phyloP scores from a whole-genome alignment of 2,329 filamentous ascomycete species.

The Penicillium polonicum region DNA sequence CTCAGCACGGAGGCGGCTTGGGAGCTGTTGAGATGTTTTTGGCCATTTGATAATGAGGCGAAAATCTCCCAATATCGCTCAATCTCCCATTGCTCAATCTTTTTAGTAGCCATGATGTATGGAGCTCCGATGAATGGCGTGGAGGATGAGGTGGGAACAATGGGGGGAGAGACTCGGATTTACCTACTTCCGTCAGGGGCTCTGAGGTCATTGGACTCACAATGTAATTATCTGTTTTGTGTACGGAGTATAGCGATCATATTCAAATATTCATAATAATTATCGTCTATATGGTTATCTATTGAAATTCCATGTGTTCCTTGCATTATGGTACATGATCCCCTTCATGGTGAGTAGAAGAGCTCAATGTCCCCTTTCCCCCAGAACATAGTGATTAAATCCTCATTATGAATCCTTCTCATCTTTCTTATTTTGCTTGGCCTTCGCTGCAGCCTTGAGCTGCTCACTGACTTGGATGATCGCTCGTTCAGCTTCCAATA shows the following conservation, averaged over 20 bases:
- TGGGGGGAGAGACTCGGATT: constrained; percentile 15
- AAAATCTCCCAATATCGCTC: constrained; percentile 81
- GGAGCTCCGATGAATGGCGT: constrained; percentile 7
- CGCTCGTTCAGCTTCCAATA: constrained; percentile 71
- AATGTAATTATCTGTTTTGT: not conserved
- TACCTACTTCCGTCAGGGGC: constrained; percentile 30
- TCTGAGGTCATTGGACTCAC: constrained; percentile 22
- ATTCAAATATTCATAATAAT: not conserved
- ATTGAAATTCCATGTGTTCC: not conserved
- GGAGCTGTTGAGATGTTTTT: constrained; percentile 64
- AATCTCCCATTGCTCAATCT: constrained; percentile 71
- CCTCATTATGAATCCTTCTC: constrained; percentile 23
- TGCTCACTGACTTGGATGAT: constrained; percentile 66
- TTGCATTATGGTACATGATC: constrained; percentile 2
- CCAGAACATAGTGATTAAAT: not conserved
- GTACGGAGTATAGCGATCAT: not conserved
- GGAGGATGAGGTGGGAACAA: constrained; percentile 14
- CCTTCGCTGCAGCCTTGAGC: constrained; percentile 26
- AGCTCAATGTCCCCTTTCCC: not conserved
- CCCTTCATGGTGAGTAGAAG: not conserved
- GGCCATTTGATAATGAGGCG: constrained; percentile 63
- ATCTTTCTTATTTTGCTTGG: constrained; percentile 19
- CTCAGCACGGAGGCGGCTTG: constrained; percentile 71
- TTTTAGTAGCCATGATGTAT: constrained; percentile 41
- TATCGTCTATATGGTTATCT: not conserved